Base-by-base conservation (phyloP, 2,329 filamentous ascomycete genomes). In the Venturia asperata region DNA sequence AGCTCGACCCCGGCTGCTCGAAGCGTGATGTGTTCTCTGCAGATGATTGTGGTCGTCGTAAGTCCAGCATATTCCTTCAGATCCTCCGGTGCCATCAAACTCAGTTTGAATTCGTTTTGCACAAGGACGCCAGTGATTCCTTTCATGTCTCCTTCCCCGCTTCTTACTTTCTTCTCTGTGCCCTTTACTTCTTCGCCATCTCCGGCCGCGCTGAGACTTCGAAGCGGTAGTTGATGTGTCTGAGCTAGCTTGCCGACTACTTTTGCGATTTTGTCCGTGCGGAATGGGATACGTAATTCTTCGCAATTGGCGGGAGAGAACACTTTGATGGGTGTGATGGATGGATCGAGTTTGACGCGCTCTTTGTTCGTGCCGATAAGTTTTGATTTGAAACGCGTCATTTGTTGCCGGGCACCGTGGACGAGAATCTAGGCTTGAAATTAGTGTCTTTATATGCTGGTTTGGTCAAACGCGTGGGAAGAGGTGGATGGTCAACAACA, bases 21-120 rank as follows among this genome's bases (percentile, higher is more conserved):
- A 11, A 99, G 84, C 0, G 86, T 93, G 67, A 99, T 84, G 67
- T 91, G 89, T 76, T 99, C 93, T 71, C 91, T 92, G 80, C 94
- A 99, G 19, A 88, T 86, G 66, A 99, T 93, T 1, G 90, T 96
- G 0, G 94, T 97, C 0, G 94, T 97, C 2, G 92, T 97, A 39
- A 99, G 80, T n/a, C 94, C 94, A 0, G 94, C 94, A 74, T 96
- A 99, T 76, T 99, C 94, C 67, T 92, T 87, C 42, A 99, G 81
- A 74, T 99, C 94, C 71, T 97, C 94, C 0, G 94, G 92, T 0
- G 92, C 92, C 93, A 99, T 97, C 42, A 99, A 82, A 0, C 90
- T 95, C 73, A 99, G 85, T 75, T 97, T 96, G 77, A 99, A 97
- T 74, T 97, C 94, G 74, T 96, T 97, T 70, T 97, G 93, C 9